phyloP scores from a whole-genome alignment of 306 rosid genomes.

The Sindora glabra region DNA sequence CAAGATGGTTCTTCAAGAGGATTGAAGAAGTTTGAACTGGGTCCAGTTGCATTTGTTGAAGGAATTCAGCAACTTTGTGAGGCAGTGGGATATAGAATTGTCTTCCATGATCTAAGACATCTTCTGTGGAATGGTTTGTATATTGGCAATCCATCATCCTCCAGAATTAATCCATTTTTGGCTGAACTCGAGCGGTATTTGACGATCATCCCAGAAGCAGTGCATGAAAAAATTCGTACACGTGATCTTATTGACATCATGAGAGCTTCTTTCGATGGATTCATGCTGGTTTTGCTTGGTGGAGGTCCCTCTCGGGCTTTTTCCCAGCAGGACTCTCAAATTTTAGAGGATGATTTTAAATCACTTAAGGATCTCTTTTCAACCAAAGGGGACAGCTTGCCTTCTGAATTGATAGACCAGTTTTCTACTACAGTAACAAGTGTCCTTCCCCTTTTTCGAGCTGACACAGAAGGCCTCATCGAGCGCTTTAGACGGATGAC shows the following conservation, averaged over 20 bases:
- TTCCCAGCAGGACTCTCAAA: slow-evolving; percentile 68
- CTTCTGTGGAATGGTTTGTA: slow-evolving; percentile 79
- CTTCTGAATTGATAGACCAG: slow-evolving; percentile 78
- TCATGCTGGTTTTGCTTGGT: slow-evolving; percentile 89
- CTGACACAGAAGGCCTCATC: slow-evolving; percentile 68
- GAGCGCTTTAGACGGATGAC: slow-evolving; percentile 71
- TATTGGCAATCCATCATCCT: slow-evolving; percentile 70
- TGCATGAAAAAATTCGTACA: slow-evolving; percentile 81
- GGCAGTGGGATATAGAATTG: slow-evolving; percentile 69
- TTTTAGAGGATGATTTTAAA: slow-evolving; percentile 85
- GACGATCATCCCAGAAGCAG: slow-evolving; percentile 50
- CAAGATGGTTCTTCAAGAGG: slow-evolving; percentile 84
- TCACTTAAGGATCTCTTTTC: slow-evolving; percentile 73
- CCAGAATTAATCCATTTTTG: slow-evolving; percentile 77
- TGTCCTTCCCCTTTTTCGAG: slow-evolving; percentile 76
- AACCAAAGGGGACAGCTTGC: slow-evolving; percentile 95
- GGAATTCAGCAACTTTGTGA: slow-evolving; percentile 92
- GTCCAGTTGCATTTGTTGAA: slow-evolving; percentile 83
- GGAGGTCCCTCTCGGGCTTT: slow-evolving; percentile 93
- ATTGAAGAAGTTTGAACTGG: slow-evolving; percentile 69
- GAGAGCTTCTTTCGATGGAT: slow-evolving; percentile 97
- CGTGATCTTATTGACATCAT: slow-evolving; percentile 73
- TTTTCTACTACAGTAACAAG: slow-evolving; percentile 57
- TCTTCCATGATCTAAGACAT: slow-evolving; percentile 76
- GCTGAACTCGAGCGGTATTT: slow-evolving; percentile 71